Evolutionary conservation across 495 filamentous ascomycete genomes (phyloP).

Genomic region (Aspergillus wentii): DNA sequence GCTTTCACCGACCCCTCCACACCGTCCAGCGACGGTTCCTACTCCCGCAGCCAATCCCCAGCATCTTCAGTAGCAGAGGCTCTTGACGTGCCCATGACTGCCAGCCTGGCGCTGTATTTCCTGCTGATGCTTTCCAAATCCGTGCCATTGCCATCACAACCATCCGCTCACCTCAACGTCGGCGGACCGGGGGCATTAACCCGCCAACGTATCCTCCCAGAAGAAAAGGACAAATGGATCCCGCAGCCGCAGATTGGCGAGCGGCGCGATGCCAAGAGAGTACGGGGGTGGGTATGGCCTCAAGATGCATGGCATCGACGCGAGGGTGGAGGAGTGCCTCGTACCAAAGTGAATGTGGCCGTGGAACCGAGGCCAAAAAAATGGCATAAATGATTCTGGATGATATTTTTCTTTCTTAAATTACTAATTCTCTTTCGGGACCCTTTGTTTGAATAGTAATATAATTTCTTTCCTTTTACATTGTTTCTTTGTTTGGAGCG

Average conservation of each 20-base stretch:
- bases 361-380: conserved; percentile 23
- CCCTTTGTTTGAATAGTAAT: conserved; percentile 11
- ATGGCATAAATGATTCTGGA: conserved; percentile 31
- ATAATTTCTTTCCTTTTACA: conserved; percentile 6
- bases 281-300: conserved; percentile 80
- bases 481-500: no score
- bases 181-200: conserved; percentile 76
- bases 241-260: conserved; percentile 77
- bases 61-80: conserved; percentile 18
- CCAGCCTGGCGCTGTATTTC: conserved; percentile 66
- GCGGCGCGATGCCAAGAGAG: conserved; percentile 76
- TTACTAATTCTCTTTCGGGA: conserved; percentile 10
- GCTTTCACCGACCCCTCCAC: neutral
- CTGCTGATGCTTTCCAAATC: conserved; percentile 82
- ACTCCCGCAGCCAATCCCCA: conserved; percentile 7
- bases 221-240: conserved; percentile 76
- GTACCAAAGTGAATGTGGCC: conserved; percentile 12
- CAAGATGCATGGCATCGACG: conserved; percentile 62
- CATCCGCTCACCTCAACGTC: conserved; percentile 69
- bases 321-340: conserved; percentile 38
- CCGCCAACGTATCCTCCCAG: conserved; percentile 59
- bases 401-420: neutral
- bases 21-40: conserved; percentile 8
- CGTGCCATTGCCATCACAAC: conserved; percentile 59
- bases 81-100: conserved; percentile 56